Evolutionary conservation across 2,329 filamentous ascomycete species (phyloP), one percentile per base, ranked within the genome.

Genomic region (Cordyceps pruinosa): DNA sequence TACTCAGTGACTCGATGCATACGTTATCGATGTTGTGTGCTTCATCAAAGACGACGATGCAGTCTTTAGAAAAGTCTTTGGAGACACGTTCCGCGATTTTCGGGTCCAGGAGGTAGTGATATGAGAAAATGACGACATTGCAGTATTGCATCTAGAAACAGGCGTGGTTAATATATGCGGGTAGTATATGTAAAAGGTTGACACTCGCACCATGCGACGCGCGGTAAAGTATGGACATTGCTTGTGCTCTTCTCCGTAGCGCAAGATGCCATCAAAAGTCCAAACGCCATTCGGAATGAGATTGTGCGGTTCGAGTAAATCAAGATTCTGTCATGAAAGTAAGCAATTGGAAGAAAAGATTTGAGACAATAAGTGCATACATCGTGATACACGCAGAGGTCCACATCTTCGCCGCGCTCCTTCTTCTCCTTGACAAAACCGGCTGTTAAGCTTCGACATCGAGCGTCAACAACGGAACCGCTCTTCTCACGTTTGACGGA

Each of bases 21-120:
- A 99, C 94, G 69, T 99, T 99, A 79, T 99, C 94, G 65, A 99
- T 99, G 68, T 99, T 99, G 75, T 99, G 94, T 15, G 94, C 94
- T 72, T 99, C 94, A 67, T 99, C 94, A 63, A 99, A 99, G 3
- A 99, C 94, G 21, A 99, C 90, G 53, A 99, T 99, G 70, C 92
- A 97, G 70, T 99, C 95, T 65, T 97, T 97, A 0, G 94, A 97
- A 12, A 99, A 83, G 67, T 99, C 94, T 70, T 88, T 91, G 0
- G 94, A 97, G 2, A 97, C 92, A 58, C 93, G 76, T 69, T 99
- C 94, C 13, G 94, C 94, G 66, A 99, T 99, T 70, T 99, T 99
- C 3, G 94, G 94, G 66, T 99, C 95, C 17, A 99, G 83, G 3
- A 99, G 83, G 68, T 99, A 99, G 72, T 99, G 94, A 69, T 99